Evolutionary conservation across 371 early-diverging fungal genomes (phyloP).

Genomic region (Syncephalis plumigaleata): DNA sequence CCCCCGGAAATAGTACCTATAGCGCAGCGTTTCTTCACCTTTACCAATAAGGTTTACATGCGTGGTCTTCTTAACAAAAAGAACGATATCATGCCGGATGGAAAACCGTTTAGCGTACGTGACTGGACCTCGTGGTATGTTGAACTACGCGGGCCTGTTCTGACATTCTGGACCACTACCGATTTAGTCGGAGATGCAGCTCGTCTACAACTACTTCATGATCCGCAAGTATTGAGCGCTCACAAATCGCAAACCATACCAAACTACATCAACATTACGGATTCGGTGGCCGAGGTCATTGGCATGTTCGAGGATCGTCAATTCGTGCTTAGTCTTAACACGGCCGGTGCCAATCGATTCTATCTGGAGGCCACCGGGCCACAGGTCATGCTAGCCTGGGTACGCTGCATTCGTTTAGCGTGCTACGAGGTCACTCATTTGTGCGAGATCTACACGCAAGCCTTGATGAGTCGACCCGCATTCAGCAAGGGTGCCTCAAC

Average conservation of each 20-base stretch:
- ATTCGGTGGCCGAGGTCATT: conserved; percentile 26
- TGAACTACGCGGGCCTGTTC: conserved; percentile 39
- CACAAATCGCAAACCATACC: conserved; percentile 29
- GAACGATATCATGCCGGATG: conserved; percentile 34
- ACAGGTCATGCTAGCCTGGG: conserved; percentile 21
- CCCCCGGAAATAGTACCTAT: conserved; percentile 2
- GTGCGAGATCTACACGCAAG: conserved; percentile 50
- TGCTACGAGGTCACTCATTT: conserved; percentile 54
- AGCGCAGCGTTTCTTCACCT: conserved; percentile 22
- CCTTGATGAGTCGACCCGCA: conserved; percentile 24
- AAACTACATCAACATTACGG: conserved; percentile 42
- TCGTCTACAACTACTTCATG: conserved; percentile 4
- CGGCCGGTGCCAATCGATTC: conserved; percentile 36
- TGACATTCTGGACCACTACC: conserved; percentile 36
- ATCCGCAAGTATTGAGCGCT: conserved; percentile 3
- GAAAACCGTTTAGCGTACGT: conserved; percentile 22
- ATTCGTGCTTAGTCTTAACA: conserved; percentile 22
- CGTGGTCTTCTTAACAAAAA: conserved; percentile 44
- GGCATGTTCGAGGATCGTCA: conserved; percentile 11
- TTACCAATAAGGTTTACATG: conserved; percentile 43
- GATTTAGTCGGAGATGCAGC: conserved; percentile 12
- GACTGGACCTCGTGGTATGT: conserved; percentile 46
- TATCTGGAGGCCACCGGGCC: conserved; percentile 34
- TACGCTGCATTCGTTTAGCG: conserved; percentile 49
- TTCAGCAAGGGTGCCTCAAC: conserved; percentile 11